Evolutionary conservation across 1,284 basidiomycete genomes (phyloP).

Genomic region (Ustilago trichophora): DNA sequence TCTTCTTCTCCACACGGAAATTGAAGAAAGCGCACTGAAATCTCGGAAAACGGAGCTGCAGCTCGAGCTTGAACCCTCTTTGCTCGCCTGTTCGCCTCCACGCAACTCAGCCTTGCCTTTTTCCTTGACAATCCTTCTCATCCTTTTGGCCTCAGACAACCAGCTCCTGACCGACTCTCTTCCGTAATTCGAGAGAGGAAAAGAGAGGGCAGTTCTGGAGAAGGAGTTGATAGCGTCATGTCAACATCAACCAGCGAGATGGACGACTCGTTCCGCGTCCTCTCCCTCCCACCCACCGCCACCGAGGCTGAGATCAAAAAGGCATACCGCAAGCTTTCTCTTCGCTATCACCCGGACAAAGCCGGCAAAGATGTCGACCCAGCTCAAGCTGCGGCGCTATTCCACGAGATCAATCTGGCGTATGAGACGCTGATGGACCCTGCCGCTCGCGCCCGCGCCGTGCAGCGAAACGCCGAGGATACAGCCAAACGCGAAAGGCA

Average conservation of each 20-base stretch:
- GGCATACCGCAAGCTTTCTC: conserved; percentile 71
- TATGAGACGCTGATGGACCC: conserved; percentile 86
- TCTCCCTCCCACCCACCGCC: conserved; percentile 75
- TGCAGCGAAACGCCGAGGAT: conserved; percentile 79
- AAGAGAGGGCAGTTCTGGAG: too few relatives aligned
- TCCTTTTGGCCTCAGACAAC: too few relatives aligned
- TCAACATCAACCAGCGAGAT: conserved; percentile 25
- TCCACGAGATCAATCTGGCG: conserved; percentile 85
- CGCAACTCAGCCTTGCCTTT: too few relatives aligned
- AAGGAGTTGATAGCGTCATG: too few relatives aligned
- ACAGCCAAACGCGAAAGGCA: conserved; percentile 78
- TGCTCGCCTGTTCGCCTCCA: too few relatives aligned
- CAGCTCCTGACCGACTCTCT: too few relatives aligned
- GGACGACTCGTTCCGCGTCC: conserved; percentile 67
- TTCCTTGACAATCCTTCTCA: too few relatives aligned
- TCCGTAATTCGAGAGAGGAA: too few relatives aligned
- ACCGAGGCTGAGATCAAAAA: conserved; percentile 84
- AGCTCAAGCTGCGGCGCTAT: conserved; percentile 74
- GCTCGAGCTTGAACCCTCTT: conserved; percentile 2
- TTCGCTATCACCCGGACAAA: conserved; percentile 61
- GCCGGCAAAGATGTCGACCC: conserved; percentile 57
- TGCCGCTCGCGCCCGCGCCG: conserved; percentile 80
- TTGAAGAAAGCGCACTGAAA: conserved; percentile 5
- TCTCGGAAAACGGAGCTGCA: conserved; percentile 25
- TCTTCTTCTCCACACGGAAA: conserved; percentile 22